Percentiles rank a stretch among this genome's conserved stretches.
phyloP scores from a whole-genome alignment of 2,329 filamentous ascomycete genomes.

The Colletotrichum costaricense region DNA sequence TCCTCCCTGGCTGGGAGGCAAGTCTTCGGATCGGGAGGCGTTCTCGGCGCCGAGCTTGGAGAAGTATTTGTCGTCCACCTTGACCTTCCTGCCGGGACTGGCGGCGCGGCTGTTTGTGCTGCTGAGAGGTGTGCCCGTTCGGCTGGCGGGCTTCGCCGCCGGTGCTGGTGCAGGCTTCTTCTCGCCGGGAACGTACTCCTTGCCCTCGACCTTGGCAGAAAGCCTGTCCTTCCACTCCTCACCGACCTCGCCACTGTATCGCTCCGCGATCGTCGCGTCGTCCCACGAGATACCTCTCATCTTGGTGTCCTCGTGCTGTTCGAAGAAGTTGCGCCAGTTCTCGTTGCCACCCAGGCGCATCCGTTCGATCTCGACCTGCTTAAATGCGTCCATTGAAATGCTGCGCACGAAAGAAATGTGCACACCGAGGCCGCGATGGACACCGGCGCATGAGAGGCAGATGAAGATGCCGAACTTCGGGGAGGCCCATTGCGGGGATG shows the following conservation, averaged over 20 bases:
- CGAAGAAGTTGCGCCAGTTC: constrained; percentile 88
- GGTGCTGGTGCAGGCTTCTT: constrained; percentile 59
- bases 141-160: constrained; percentile 45
- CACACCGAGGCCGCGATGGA: constrained; percentile 93
- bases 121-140: constrained; percentile 55
- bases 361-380: constrained; percentile 88
- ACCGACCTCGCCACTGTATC: constrained; percentile 89
- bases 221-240: constrained; percentile 96
- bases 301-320: constrained; percentile 74
- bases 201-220: constrained; percentile 86
- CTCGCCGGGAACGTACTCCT: constrained; percentile 83
- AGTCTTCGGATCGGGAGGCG: constrained; percentile 75
- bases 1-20: constrained; percentile 91
- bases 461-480: constrained; percentile 99
- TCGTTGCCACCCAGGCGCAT: constrained; percentile 95
- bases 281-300: constrained; percentile 81
- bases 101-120: constrained; percentile 52
- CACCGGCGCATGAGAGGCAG: constrained; percentile 94
- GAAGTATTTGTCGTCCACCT: constrained; percentile 90
- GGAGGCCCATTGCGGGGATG: constrained; percentile 96
- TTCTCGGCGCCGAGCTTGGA: constrained; percentile 87
- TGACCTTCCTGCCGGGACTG: constrained; percentile 62
- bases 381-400: constrained; percentile 99
- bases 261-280: constrained; percentile 87
- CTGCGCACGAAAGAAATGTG: constrained; percentile 98